Base-by-base conservation (phyloP, 768 basidiomycete species). In the Mycena maculata region DNA sequence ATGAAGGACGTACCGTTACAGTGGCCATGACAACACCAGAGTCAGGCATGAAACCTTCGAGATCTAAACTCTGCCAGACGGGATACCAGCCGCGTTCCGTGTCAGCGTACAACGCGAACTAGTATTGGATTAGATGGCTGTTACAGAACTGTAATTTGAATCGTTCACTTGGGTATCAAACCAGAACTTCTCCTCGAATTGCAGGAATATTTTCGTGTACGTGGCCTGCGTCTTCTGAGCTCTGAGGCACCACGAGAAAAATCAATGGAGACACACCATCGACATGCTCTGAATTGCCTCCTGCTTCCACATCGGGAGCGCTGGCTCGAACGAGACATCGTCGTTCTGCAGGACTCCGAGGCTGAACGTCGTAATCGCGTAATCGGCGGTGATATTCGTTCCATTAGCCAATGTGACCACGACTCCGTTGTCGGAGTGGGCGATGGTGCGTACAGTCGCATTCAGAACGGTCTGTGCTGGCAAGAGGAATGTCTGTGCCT, bases 161-260 rank as follows among this genome's bases (percentile, higher is more conserved):
- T 27, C 49, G 41, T 7, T 50, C 59, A 80, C 81, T 76, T 83
- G 79, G 0, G 81, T 80, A 54, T 81, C 76, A 50, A 81, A 83
- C 81, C 81, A 91, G 74, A 91, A 91, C 27, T 86, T 88, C 60
- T 84, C 72, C 0, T 85, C 80, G 71, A 91, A 91, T 67, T 88
- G 84, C 52, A 91, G 72, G 76, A 90, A 91, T 27, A 91, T 89
- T 75, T 91, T 91, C 3, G 90, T 89, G 67, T 89, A 91, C 1
- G 84, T 88, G 8, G 80, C 88, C 90, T 66, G 38, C 3, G 16
- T 22, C 7, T 8, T 18, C 18, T 36, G 10, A 47, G 13, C 31
- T 22, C 3, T 10, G 41, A 1, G n/a, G 8, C 15, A 3, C 20
- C n/a, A 25, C 23, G n/a, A 13, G 28, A 15, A 13, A 4, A 11